Conservation (phyloP, 2,329 filamentous ascomycete genomes). For the Metarhizium sp. region DNA sequence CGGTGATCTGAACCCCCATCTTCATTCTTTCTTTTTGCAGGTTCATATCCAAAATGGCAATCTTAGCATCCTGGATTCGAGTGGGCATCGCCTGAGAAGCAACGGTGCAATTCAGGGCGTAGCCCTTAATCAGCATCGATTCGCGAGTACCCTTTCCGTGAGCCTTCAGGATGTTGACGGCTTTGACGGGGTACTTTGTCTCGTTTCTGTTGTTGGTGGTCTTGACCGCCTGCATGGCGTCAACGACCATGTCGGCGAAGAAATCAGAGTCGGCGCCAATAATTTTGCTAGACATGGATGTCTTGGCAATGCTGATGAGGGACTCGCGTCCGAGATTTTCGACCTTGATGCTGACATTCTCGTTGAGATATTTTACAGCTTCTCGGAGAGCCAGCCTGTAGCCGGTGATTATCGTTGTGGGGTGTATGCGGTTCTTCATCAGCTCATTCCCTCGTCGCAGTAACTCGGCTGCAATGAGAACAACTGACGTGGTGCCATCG, state of each 20-base stretch:
- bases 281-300: slow-evolving; percentile 98
- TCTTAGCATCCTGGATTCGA: slow-evolving; percentile 85
- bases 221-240: slow-evolving; percentile 93
- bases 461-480: slow-evolving; percentile 93
- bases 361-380: slow-evolving; percentile 97
- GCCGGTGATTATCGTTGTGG: slow-evolving; percentile 97
- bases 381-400: slow-evolving; percentile 93
- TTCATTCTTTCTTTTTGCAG: slow-evolving; percentile 99
- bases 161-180: slow-evolving; percentile 96
- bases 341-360: slow-evolving; percentile 94
- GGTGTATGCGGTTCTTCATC: slow-evolving; percentile 99
- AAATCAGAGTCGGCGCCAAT: slow-evolving; percentile 94
- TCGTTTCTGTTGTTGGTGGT: slow-evolving; percentile 84
- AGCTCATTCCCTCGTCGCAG: slow-evolving; percentile 91
- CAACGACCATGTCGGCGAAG: slow-evolving; percentile 94
- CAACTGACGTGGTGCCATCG: slow-evolving; percentile 95
- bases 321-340: slow-evolving; percentile 85
- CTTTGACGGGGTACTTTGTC: slow-evolving; percentile 95
- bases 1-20: slow-evolving; percentile 94
- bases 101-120: slow-evolving; percentile 96
- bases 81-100: slow-evolving; percentile 98
- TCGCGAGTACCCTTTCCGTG: slow-evolving; percentile 89
- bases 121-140: slow-evolving; percentile 87
- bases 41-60: slow-evolving; percentile 95
- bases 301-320: slow-evolving; percentile 91